Evolutionary conservation across 2,329 filamentous ascomycete species (phyloP).

Genomic region (Ceratocystis papillata): DNA sequence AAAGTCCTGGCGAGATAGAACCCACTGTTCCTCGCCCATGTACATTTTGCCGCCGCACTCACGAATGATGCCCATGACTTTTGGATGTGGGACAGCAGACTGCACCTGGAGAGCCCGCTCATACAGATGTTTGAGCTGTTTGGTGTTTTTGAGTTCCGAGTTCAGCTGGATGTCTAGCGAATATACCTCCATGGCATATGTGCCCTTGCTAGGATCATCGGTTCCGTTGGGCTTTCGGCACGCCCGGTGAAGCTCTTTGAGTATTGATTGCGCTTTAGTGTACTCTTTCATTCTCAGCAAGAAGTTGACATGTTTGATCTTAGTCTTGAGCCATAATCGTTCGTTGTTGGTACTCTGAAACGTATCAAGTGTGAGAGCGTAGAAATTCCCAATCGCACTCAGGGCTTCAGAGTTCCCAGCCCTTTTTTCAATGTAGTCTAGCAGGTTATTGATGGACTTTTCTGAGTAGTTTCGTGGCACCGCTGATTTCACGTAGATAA

Average conservation of each 20-base stretch:
- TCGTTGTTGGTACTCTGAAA: slow-evolving; percentile 98
- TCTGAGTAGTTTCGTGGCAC: slow-evolving; percentile 98
- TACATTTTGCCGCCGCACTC: slow-evolving; percentile 99
- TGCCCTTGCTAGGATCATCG: slow-evolving; percentile 90
- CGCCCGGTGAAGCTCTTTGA: slow-evolving; percentile 76
- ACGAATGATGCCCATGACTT: slow-evolving; percentile 97
- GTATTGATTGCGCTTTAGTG: slow-evolving; percentile 63
- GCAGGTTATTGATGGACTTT: slow-evolving; percentile 98
- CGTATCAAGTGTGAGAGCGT: slow-evolving; percentile 81
- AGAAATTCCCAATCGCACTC: slow-evolving; percentile 86
- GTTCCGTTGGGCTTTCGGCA: slow-evolving; percentile 80
- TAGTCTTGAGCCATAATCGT: slow-evolving; percentile 93
- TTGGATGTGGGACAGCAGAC: slow-evolving; percentile 95
- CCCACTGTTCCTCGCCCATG: slow-evolving; percentile 99
- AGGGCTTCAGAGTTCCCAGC: slow-evolving; percentile 56
- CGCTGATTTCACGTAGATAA: slow-evolving; percentile 93
- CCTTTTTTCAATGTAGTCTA: slow-evolving; percentile 95
- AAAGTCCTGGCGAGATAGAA: slow-evolving; percentile 92
- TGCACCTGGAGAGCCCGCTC: slow-evolving; percentile 82
- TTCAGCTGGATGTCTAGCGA: slow-evolving; percentile 98
- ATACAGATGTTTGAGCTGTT: slow-evolving; percentile 86
- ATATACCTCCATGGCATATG: slow-evolving; percentile 90
- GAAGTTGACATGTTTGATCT: slow-evolving; percentile 87
- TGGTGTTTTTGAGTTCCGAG: slow-evolving; percentile 92
- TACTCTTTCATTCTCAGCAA: slow-evolving; percentile 91